These are phyloP conservation scores for Ammopiptanthus mongolicus DNA, from an alignment of 306 rosid species.

Conservation along the genomic window DNA sequence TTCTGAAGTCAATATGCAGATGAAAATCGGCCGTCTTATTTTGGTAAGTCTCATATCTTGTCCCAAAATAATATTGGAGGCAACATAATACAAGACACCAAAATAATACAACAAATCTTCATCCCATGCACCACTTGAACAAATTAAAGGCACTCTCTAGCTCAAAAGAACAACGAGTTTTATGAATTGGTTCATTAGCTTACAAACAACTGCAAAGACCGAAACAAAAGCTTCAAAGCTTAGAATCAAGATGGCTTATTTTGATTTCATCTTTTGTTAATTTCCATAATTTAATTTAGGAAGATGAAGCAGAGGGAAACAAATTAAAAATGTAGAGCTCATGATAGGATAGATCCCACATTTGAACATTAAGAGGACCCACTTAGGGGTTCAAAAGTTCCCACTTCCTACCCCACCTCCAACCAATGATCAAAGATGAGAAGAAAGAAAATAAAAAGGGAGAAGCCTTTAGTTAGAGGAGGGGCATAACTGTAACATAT, in stretches of 20 bases:
- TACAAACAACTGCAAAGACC: constrained; percentile 38
- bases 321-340: not conserved
- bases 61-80: no score
- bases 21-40: no score
- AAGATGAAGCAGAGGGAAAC: constrained; percentile 4
- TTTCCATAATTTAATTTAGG: not conserved
- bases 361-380: constrained; percentile 28
- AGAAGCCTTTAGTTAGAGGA: not conserved
- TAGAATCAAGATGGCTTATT: constrained; percentile 7
- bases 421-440: constrained; percentile 18
- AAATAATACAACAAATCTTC: no score
- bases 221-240: constrained; percentile 29
- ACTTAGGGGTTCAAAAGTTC: constrained; percentile 24
- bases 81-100: no score
- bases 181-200: constrained; percentile 39
- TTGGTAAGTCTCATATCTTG: no score
- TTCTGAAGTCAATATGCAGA: no score
- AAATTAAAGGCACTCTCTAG: not conserved
- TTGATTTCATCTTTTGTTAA: not conserved
- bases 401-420: constrained; percentile 19
- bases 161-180: constrained; percentile 4
- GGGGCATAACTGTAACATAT: no score
- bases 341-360: constrained; percentile 30
- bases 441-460: not conserved
- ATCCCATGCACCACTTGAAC: not conserved